Conservation (phyloP, 2,329 filamentous ascomycete genomes). For the Pyrenochaeta sp. region DNA sequence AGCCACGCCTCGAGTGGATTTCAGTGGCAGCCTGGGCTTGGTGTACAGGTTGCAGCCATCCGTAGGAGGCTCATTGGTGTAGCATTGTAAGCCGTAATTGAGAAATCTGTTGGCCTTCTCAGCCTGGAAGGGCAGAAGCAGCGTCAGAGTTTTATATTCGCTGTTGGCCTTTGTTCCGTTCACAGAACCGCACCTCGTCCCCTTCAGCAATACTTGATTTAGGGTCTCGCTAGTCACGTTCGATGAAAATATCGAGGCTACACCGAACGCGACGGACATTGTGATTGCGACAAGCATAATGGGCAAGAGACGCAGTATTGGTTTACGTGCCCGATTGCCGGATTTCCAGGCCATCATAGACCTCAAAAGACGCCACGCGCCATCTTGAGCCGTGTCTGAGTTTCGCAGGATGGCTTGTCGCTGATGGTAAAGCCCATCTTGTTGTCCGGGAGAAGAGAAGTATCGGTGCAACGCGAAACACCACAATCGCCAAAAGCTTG, state of each 20-base stretch:
- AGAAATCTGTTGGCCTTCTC: constrained; percentile 18
- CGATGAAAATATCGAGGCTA: constrained; percentile 45
- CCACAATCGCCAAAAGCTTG: constrained; percentile 38
- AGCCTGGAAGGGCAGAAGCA: constrained; percentile 11
- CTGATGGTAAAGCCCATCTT: constrained; percentile 41
- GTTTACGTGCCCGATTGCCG: constrained; percentile 14
- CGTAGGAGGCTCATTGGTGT: constrained; percentile 11
- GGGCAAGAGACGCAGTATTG: constrained; percentile 15
- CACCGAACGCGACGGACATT: constrained; percentile 21
- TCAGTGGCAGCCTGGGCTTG: constrained; percentile 15
- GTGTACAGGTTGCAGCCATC: constrained; percentile 26
- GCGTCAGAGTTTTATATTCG: constrained; percentile 6
- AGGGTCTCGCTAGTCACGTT: constrained; percentile 44
- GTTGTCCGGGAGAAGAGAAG: constrained; percentile 16
- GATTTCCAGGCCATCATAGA: constrained; percentile 26
- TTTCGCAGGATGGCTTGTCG: constrained; percentile 46
- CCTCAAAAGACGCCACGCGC: constrained; percentile 22
- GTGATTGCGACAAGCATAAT: constrained; percentile 18
- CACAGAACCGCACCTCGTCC: constrained; percentile 15
- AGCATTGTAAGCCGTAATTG: constrained; percentile 31
- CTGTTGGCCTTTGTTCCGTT: constrained; percentile 3
- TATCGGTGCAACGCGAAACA: constrained; percentile 36
- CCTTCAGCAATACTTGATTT: constrained; percentile 41
- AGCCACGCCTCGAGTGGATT: constrained; percentile 9
- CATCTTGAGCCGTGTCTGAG: constrained; percentile 28